Base-by-base conservation (phyloP, 768 basidiomycete genomes). In the Suillus spraguei region DNA sequence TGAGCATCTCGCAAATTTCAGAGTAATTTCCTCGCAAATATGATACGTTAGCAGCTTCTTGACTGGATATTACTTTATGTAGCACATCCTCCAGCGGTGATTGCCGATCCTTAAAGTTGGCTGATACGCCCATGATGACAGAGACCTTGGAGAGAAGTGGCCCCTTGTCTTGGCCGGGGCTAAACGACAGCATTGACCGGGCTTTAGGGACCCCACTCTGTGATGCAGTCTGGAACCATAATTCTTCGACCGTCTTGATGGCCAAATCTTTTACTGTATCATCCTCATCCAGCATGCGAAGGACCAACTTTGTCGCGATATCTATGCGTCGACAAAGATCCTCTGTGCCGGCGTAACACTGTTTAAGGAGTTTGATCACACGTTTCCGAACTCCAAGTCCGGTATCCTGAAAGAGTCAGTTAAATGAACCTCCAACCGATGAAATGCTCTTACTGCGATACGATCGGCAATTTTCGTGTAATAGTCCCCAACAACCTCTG, bases 181-280 rank as follows among this genome's bases (percentile, higher is more conserved):
- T 69, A 5, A 76, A 67, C 4, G 75, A 62, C 1, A 67, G 68
- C 0, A 74, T 62, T 9, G 66, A 60, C 44, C 78, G 77, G 46
- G 77, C 70, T 67, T 83, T 87, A 47, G 77, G 68, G 9, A 78
- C 74, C 7, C 24, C 52, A 1, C 80, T 75, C 13, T 76, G 67
- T 4, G 69, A 52, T 9, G 67, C 35, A 24, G 74, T 77, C 49
- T 83, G 81, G 72, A 98, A 97, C 92, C 95, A 95, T 4, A 98
- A 78, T 66, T 98, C 96, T 67, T 96, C 94, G 42, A 98, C 77
- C 0, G 94, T 88, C 73, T 94, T 96, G 68, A 92, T 79, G 0
- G 97, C 94, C 17, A 98, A 83, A 60, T 98, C 97, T 80, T 93
- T 97, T 66, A 99, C 94, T 0, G 87, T 88, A 53, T 98, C 95